Evolutionary conservation across 805 yeast species (phyloP).

Genomic region (Candida suzukii): DNA sequence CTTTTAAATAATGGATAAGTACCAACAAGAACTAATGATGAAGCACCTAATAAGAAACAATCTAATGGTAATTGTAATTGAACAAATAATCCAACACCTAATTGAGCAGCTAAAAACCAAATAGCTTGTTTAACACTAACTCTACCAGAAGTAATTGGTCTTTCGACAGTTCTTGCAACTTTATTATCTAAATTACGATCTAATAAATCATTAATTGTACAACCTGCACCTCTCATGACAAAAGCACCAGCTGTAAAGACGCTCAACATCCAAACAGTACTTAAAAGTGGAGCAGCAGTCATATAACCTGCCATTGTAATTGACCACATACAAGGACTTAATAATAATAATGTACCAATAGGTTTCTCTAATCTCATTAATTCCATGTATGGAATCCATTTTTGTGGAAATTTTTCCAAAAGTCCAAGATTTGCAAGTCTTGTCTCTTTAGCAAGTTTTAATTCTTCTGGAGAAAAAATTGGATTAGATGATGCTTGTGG

Average conservation of each 20-base stretch:
- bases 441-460: slow-evolving; percentile 43
- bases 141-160: slow-evolving; percentile 91
- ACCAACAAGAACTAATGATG: slow-evolving; percentile 71
- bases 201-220: slow-evolving; percentile 86
- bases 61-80: slow-evolving; percentile 67
- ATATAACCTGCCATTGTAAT: slow-evolving; percentile 82
- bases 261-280: slow-evolving; percentile 54
- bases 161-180: slow-evolving; percentile 79
- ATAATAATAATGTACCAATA: slow-evolving; percentile 83
- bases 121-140: slow-evolving; percentile 67
- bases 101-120: slow-evolving; percentile 64
- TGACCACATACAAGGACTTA: slow-evolving; percentile 88
- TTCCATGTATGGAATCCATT: slow-evolving; percentile 85
- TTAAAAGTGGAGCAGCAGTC: slow-evolving; percentile 58
- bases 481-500: background rate
- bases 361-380: slow-evolving; percentile 91
- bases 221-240: slow-evolving; percentile 96
- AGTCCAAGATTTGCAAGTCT: slow-evolving; percentile 41
- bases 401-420: slow-evolving; percentile 58
- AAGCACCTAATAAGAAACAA: slow-evolving; percentile 78
- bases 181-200: slow-evolving; percentile 79
- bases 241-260: slow-evolving; percentile 80
- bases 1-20: slow-evolving; percentile 92
- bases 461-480: slow-evolving; percentile 31
- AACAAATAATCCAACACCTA: slow-evolving; percentile 66